Base-by-base conservation (phyloP, 169 alveolate species). In the Plasmodium falciparum region DNA sequence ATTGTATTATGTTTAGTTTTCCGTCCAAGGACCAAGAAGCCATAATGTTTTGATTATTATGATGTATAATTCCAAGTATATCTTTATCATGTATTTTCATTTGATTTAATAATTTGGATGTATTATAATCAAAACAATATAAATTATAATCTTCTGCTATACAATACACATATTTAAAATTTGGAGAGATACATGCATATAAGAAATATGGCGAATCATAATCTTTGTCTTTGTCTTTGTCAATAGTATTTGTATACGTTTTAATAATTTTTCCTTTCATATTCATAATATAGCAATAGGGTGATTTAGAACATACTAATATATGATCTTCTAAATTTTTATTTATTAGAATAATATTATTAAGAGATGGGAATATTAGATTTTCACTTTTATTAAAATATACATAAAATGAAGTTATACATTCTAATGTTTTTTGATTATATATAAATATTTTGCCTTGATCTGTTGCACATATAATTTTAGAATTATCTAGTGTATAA, bases 381-480 rank as follows among this genome's bases (percentile, higher is more conserved):
- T 74, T 74, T 12, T 80, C 76, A 33, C 85, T 93, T 12, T 61
- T 74, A 49, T 78, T 90, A 29, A 90, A 76, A 85, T 47, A 91
- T 12, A 95, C 95, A 67, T 88, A 76, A 89, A 92, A 94, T 20
- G 96, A 88, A 74, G 88, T 73, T 45, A 94, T 74, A 58, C 94
- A 76, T 52, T 94, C 95, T 62, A 93, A 78, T 2, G 90, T 92
- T 72, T 93, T 92, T 58, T 93, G 88, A 75, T 94, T 94, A 93
- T 95, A 94, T 83, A 94, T 69, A 86, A 70, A 92, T 61, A 94
- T 91, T 70, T 91, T 92, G 6, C 96, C 96, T 61, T 94, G 95
- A 65, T 95, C 93, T 17, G 95, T 90, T 2, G 95, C 96, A 22
- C 95, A 92, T 66, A 94, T 92, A n/a, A 94, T 94, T 74, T 72